A percentile compares a stretch with the other conserved stretches of the same genome.
These are phyloP conservation scores for Xylaria telfairii DNA, from an alignment of 495 filamentous ascomycete species.

Conservation along the genomic window DNA sequence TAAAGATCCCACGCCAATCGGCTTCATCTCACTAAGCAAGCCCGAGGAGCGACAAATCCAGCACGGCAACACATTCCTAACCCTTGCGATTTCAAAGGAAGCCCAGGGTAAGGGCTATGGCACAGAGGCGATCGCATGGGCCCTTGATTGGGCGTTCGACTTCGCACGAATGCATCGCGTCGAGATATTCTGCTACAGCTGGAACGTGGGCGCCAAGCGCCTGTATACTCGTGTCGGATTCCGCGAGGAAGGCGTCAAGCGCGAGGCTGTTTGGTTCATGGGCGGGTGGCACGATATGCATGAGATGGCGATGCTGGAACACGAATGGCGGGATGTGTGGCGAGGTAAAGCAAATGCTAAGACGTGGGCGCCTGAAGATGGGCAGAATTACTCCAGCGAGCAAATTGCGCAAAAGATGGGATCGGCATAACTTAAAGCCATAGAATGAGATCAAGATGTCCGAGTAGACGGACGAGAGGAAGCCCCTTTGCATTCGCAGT, in stretches of 20 bases:
- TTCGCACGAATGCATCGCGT: conserved; percentile 49
- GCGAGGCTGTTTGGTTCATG: conserved; percentile 47
- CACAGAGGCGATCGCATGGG: conserved; percentile 54
- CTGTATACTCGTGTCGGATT: conserved; percentile 54
- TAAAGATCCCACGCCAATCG: background rate
- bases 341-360: background rate
- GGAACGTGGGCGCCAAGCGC: conserved; percentile 45
- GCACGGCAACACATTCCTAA: background rate
- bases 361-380: conserved; percentile 2
- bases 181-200: conserved; percentile 40
- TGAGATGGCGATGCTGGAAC: conserved; percentile 47
- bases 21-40: conserved; percentile 9
- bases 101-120: conserved; percentile 54
- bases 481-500: background rate
- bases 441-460: background rate
- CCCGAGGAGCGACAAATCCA: background rate
- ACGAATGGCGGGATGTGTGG: conserved; percentile 34
- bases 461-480: background rate
- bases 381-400: conserved; percentile 6
- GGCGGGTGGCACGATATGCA: conserved; percentile 49
- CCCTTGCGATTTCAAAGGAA: conserved; percentile 29
- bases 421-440: conserved; percentile 4
- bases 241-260: conserved; percentile 44
- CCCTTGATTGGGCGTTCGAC: conserved; percentile 51
- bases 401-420: conserved; percentile 16